Conservation (phyloP, 2,329 filamentous ascomycete species). For the Didymella keratinophila region DNA sequence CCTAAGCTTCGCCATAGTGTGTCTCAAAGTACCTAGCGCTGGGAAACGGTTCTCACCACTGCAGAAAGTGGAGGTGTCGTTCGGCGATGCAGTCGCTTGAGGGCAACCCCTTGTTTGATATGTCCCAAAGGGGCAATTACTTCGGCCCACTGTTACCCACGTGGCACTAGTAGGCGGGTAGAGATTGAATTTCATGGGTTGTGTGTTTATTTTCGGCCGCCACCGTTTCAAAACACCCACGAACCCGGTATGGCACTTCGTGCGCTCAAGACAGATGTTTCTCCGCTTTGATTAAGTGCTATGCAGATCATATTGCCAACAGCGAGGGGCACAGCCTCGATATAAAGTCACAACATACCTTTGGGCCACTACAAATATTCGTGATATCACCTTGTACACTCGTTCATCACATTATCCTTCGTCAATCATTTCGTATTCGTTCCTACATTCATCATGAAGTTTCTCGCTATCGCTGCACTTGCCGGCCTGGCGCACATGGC, state of each 20-base stretch:
- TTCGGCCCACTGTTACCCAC: constrained; percentile 8
- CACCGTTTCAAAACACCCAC: constrained; percentile 4
- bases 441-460: constrained; percentile 12
- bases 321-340: neutral
- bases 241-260: neutral
- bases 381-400: neutral
- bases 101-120: constrained; percentile 5
- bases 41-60: neutral
- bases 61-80: constrained; percentile 1
- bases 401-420: neutral
- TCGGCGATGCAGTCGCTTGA: constrained; percentile 6
- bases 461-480: constrained; percentile 14
- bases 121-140: neutral
- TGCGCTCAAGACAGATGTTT: neutral
- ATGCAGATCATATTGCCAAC: constrained; percentile 3
- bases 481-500: constrained; percentile 19
- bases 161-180: constrained; percentile 7
- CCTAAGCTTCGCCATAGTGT: too few species aligned
- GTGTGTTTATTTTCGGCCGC: neutral
- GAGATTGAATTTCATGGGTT: constrained; percentile 3
- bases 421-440: constrained; percentile 4
- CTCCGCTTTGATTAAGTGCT: constrained; percentile 11
- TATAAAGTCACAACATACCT: neutral
- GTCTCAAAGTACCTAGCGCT: too few species aligned
- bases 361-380: neutral